A percentile compares a stretch with the other conserved stretches of the same genome.
Evolutionary conservation across 345 rosid genomes (phyloP).

Genomic region (Brassica napus): DNA sequence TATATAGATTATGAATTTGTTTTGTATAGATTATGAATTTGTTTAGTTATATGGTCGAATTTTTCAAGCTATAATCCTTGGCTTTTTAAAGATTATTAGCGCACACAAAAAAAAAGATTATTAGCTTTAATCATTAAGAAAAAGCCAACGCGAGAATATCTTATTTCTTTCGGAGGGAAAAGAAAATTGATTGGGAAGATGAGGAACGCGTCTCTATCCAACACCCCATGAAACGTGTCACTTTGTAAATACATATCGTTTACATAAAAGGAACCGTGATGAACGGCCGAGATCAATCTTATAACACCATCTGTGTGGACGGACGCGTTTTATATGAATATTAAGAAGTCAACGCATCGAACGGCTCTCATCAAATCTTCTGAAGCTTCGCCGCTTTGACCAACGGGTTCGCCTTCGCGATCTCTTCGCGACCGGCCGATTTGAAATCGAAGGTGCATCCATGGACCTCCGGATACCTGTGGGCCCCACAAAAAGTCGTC

Average conservation of each 20-base stretch:
- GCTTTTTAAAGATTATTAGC: too few relatives aligned
- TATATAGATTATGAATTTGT: too few relatives aligned
- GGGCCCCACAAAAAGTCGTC: slow-evolving; percentile 47
- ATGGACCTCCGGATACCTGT: slow-evolving; percentile 57
- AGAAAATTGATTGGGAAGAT: background rate
- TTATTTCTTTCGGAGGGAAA: slow-evolving; percentile 16
- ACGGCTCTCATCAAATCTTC: slow-evolving; percentile 47
- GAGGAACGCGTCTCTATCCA: slow-evolving; percentile 11
- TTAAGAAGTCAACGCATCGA: slow-evolving; percentile 25
- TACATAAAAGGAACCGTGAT: slow-evolving; percentile 18
- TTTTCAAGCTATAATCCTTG: too few relatives aligned
- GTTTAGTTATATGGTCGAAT: too few relatives aligned
- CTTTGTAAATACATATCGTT: slow-evolving; percentile 24
- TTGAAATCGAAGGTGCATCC: slow-evolving; percentile 54
- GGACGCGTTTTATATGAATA: slow-evolving; percentile 15
- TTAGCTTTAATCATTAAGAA: too few relatives aligned
- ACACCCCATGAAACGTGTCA: slow-evolving; percentile 22
- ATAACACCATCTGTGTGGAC: slow-evolving; percentile 1
- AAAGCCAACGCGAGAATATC: slow-evolving; percentile 23
- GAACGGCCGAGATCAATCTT: slow-evolving; percentile 39
- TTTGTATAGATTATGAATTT: too few relatives aligned
- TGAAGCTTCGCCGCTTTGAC: slow-evolving; percentile 52
- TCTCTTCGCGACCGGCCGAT: slow-evolving; percentile 53
- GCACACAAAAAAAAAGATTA: too few relatives aligned
- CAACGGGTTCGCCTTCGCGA: slow-evolving; percentile 55